Percentiles rank a stretch among this genome's conserved stretches.
Evolutionary conservation across 768 basidiomycete species (phyloP).

Genomic region (Hericium erinaceus): DNA sequence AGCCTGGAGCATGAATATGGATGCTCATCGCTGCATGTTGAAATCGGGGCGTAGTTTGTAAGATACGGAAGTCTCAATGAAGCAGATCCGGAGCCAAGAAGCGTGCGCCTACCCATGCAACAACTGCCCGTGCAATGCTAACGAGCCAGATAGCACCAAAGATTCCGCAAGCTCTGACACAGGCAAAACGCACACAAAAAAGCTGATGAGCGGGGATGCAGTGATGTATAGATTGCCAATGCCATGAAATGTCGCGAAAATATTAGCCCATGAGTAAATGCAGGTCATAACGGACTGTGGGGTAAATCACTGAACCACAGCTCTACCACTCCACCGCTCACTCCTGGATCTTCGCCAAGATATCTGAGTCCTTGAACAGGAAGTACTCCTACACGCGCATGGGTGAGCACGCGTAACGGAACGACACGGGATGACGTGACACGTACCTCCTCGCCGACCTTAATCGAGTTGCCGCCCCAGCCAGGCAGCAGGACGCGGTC

Average conservation of each 20-base stretch:
- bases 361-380: conserved; percentile 91
- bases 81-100: too few relatives aligned
- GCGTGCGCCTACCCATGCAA: too few relatives aligned
- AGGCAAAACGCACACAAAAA: background rate
- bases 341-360: conserved; percentile 94
- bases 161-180: background rate
- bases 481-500: conserved; percentile 91
- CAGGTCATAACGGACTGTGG: conserved; percentile 2
- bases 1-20: background rate
- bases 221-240: background rate
- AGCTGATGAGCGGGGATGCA: background rate
- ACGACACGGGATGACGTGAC: background rate
- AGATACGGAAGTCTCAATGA: too few relatives aligned
- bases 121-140: background rate
- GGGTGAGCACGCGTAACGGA: background rate
- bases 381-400: conserved; percentile 66
- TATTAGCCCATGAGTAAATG: conserved; percentile 1
- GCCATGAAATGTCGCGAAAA: background rate
- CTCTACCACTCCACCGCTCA: conserved; percentile 20
- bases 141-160: background rate
- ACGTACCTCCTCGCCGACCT: conserved; percentile 92
- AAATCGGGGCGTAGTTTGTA: background rate
- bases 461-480: conserved; percentile 94
- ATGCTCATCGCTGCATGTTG: background rate
- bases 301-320: background rate